Evolutionary conservation across 1,284 basidiomycete genomes (phyloP).

Genomic region (Apiotrichum veenhuisii): DNA sequence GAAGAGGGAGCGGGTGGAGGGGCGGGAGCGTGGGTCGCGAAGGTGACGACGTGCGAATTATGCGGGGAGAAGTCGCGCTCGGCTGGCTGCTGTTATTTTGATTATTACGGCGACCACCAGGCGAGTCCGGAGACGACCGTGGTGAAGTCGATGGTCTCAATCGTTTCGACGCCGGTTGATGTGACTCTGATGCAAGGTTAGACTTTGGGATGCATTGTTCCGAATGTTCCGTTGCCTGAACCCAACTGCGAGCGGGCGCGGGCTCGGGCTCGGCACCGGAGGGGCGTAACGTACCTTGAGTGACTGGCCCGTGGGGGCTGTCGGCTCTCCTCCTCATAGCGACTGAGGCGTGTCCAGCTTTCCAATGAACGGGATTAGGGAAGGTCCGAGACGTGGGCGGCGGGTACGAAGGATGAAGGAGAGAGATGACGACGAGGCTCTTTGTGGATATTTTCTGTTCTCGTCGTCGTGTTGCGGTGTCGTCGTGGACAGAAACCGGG

Average conservation of each 20-base stretch:
- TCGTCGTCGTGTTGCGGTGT: too few species aligned
- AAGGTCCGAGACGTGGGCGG: too few species aligned
- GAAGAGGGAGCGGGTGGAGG: conserved; percentile 14
- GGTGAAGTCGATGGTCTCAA: conserved; percentile 8
- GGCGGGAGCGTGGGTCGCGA: conserved; percentile 13
- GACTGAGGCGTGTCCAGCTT: neutral
- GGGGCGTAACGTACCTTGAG: conserved; percentile 11
- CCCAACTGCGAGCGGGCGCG: neutral
- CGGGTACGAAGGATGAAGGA: too few species aligned
- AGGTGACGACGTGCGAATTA: conserved; percentile 18
- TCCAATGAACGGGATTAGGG: neutral
- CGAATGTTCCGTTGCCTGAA: neutral
- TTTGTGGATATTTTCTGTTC: too few species aligned
- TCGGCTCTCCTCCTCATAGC: conserved; percentile 17
- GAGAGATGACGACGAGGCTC: too few species aligned
- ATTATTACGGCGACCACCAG: neutral
- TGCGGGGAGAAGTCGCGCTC: conserved; percentile 12
- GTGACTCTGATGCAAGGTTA: conserved; percentile 13
- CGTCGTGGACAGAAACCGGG: too few species aligned
- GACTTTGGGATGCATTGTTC: neutral
- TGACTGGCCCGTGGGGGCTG: conserved; percentile 13
- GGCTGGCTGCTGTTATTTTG: neutral
- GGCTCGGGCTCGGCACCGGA: neutral
- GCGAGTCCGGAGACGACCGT: neutral
- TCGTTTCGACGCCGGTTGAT: conserved; percentile 13